phyloP scores from a whole-genome alignment of 176 grass and related monocot genomes.

The Aegilops bicornis region DNA sequence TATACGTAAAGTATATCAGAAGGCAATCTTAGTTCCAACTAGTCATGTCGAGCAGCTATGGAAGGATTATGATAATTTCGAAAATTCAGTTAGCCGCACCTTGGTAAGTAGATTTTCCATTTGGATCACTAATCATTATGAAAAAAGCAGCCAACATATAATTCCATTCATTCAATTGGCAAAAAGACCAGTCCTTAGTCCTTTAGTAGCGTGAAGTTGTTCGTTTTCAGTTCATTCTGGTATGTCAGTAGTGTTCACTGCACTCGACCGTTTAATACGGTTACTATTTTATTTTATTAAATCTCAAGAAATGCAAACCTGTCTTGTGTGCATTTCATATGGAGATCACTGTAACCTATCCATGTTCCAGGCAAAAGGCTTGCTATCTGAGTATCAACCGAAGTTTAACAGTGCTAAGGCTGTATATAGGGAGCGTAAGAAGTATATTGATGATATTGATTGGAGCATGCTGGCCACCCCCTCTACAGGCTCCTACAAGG shows the following conservation, averaged over 20 bases:
- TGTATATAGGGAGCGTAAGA: slow-evolving; percentile 95
- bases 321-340: slow-evolving; percentile 20
- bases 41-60: slow-evolving; percentile 89
- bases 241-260: neutral
- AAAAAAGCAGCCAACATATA: neutral
- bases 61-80: slow-evolving; percentile 96
- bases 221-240: neutral
- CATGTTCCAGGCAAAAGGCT: slow-evolving; percentile 81
- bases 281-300: slow-evolving; percentile 17
- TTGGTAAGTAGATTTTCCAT: slow-evolving; percentile 54
- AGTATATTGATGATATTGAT: slow-evolving; percentile 93
- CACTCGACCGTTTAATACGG: neutral
- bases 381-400: slow-evolving; percentile 94
- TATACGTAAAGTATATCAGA: slow-evolving; percentile 89
- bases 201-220: neutral
- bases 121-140: slow-evolving; percentile 3
- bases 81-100: slow-evolving; percentile 90
- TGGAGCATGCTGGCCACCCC: slow-evolving; percentile 86
- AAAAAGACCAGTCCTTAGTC: neutral
- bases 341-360: slow-evolving; percentile 10
- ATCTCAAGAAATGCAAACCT: neutral
- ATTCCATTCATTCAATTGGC: neutral
- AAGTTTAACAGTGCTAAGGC: slow-evolving; percentile 98
- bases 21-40: slow-evolving; percentile 92
- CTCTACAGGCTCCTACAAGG: slow-evolving; percentile 84